phyloP scores from a whole-genome alignment of 2,329 filamentous ascomycete genomes.

The Emydomyces testavorans region DNA sequence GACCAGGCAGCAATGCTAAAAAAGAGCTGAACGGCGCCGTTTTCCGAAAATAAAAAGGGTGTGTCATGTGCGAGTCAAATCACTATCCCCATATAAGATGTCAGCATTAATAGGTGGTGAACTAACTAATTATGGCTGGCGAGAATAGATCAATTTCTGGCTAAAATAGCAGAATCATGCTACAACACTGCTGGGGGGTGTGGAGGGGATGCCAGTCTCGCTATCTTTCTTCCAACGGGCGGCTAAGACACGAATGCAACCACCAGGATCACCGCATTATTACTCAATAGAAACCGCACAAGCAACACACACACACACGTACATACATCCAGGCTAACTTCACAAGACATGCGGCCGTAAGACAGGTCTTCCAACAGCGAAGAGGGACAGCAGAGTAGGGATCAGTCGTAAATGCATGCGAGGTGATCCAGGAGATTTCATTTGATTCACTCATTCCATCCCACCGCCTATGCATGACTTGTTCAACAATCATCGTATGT shows the following conservation, averaged over 20 bases:
- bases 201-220: no score
- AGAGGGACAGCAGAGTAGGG: neutral
- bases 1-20: neutral
- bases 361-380: neutral
- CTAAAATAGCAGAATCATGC: neutral
- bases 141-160: no score
- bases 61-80: no score
- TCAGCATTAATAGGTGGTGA: no score
- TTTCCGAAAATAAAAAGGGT: no score
- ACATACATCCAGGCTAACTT: no score
- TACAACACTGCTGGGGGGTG: neutral
- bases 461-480: slow-evolving; percentile 7
- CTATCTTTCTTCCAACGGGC: no score
- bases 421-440: neutral
- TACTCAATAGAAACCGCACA: neutral
- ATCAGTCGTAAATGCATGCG: slow-evolving; percentile 8
- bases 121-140: no score
- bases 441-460: no score
- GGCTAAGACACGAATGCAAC: slow-evolving; percentile 9
- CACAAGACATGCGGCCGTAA: slow-evolving; percentile 5
- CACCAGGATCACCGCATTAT: neutral
- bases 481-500: neutral
- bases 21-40: no score
- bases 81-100: no score
- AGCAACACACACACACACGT: neutral